Conservation (phyloP, 768 basidiomycete species). For the Tremella mesenterica region DNA sequence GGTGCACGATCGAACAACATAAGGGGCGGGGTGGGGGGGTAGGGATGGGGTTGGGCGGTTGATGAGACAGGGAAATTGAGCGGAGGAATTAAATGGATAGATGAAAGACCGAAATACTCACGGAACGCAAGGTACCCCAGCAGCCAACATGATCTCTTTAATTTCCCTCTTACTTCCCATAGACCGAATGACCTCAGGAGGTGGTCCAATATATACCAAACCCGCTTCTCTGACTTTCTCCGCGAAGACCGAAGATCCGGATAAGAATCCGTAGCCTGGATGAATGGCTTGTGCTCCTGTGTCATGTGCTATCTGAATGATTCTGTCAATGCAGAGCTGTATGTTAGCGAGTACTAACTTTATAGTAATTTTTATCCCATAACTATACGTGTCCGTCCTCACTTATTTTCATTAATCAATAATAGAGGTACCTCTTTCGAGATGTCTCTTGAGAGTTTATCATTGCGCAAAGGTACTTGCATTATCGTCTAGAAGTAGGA, state of each 20-base stretch:
- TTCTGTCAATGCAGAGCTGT: slow-evolving; percentile 77
- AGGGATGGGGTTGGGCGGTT: too few relatives aligned
- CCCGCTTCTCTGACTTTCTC: slow-evolving; percentile 64
- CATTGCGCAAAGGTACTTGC: not conserved
- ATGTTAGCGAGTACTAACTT: too few relatives aligned
- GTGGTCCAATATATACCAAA: slow-evolving; percentile 84
- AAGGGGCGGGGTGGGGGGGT: too few relatives aligned
- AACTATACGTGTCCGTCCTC: too few relatives aligned
- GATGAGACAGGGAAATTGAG: too few relatives aligned
- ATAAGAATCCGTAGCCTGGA: slow-evolving; percentile 87
- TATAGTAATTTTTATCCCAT: too few relatives aligned
- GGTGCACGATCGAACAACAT: too few relatives aligned
- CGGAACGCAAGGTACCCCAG: slow-evolving; percentile 85
- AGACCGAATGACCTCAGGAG: slow-evolving; percentile 72
- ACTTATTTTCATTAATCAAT: too few relatives aligned
- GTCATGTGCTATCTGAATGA: slow-evolving; percentile 68
- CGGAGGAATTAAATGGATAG: too few relatives aligned
- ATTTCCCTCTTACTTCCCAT: slow-evolving; percentile 99
- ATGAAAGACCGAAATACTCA: slow-evolving; percentile 11
- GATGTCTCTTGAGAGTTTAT: too few relatives aligned
- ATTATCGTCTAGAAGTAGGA: too few relatives aligned
- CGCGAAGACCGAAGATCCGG: slow-evolving; percentile 80
- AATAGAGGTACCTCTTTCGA: too few relatives aligned
- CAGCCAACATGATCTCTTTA: slow-evolving; percentile 88
- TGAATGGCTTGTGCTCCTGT: slow-evolving; percentile 88